Base-by-base conservation (phyloP, 345 rosid genomes). In the Excoecaria agallocha region DNA sequence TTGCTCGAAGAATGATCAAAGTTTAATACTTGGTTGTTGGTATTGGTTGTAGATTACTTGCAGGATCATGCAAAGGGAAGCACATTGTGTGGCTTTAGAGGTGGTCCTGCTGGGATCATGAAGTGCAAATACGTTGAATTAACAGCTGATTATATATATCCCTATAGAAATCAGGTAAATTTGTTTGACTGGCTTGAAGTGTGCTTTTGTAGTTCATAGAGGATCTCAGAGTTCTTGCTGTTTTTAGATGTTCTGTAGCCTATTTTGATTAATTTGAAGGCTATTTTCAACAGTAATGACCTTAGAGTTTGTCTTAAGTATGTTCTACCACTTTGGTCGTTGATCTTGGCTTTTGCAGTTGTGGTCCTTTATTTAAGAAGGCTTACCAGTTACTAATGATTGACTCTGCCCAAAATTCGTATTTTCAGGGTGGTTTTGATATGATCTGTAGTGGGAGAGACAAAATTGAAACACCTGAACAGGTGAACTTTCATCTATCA, bases 361-460 rank as follows among this genome's bases (percentile, higher is more conserved):
- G 25, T 20, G 38, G 62, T 58, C 7, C 1, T 43, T 43, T 9
- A 43, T 10, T 43, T 43, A 43, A 5, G 48, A 43, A 6, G 48
- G 8, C 30, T 30, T 30, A 55, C 60, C 19, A 1, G 25, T 22
- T 30, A 9, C 25, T 22, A 8, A 58, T 58, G 35, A 22, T 58
- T 58, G 37, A 55, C 24, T 58, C 20, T 58, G 10, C 10, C 62
- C 8, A 58, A 54, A 12, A 43, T 43, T 55, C 16, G 5, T 63
- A 30, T 76, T 48, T 55, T 56, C 84, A 95, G 99, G 98, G 99
- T 84, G 99, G 99, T 68, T 96, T 96, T 71, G 99, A 96, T 80
- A 96, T 96, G 98, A 93, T 96, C 55, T 88, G 96, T 86, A 96
- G 99, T 88, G 97, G 98, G 61, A 91, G 98, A 80, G 99, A 96